Evolutionary conservation across 768 basidiomycete genomes (phyloP).

Genomic region (Austroboletus eburneus): DNA sequence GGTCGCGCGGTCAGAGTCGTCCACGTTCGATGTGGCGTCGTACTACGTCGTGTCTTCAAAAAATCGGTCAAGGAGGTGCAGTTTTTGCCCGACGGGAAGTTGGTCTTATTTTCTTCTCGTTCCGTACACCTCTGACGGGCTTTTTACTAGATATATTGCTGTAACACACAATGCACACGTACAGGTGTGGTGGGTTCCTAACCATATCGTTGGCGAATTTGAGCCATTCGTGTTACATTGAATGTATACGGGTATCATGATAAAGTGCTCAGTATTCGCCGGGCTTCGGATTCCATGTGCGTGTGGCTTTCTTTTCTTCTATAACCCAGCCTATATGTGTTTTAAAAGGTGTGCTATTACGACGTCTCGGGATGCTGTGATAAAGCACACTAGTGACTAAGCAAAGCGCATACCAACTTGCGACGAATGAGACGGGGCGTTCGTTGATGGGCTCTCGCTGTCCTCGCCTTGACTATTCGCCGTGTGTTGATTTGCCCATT

Average conservation of each 20-base stretch:
- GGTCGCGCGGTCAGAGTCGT: slow-evolving; percentile 93
- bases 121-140: neutral
- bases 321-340: neutral
- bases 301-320: slow-evolving; percentile 30
- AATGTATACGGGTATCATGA: slow-evolving; percentile 97
- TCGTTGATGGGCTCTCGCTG: no score
- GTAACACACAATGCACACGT: slow-evolving; percentile 90
- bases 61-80: slow-evolving; percentile 77
- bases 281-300: slow-evolving; percentile 89
- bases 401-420: no score
- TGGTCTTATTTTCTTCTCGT: neutral
- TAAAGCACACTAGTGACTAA: no score
- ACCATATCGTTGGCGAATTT: slow-evolving; percentile 91
- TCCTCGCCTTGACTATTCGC: no score
- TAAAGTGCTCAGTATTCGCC: slow-evolving; percentile 81
- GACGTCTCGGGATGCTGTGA: slow-evolving; percentile 86
- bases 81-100: slow-evolving; percentile 93
- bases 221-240: slow-evolving; percentile 91
- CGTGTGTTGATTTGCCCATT: no score
- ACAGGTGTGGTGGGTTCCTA: slow-evolving; percentile 95
- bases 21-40: slow-evolving; percentile 79
- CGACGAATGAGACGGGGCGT: no score
- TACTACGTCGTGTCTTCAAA: slow-evolving; percentile 93
- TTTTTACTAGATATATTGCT: slow-evolving; percentile 68
- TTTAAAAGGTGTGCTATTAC: slow-evolving; percentile 81